Percentiles rank a stretch among this genome's conserved stretches.
Conservation (phyloP, 305 asterid genomes). For the Fraxinus ornus region DNA sequence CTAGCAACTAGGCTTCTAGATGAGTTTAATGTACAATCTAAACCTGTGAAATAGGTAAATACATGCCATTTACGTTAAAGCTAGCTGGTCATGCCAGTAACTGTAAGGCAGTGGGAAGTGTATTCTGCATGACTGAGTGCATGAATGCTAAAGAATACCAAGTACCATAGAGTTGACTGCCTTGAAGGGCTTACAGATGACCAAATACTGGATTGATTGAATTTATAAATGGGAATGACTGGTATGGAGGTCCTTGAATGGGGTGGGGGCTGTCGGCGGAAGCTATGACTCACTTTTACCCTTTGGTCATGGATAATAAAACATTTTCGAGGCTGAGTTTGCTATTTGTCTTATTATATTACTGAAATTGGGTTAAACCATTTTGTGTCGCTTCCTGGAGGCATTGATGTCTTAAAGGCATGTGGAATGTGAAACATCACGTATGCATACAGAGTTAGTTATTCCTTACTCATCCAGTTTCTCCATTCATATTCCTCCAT, state of each 20-base stretch:
- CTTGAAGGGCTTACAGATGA: background rate
- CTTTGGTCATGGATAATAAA: background rate
- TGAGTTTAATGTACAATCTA: constrained; percentile 6
- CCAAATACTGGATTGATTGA: background rate
- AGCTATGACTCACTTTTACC: background rate
- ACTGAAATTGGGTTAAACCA: constrained; percentile 12
- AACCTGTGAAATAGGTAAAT: constrained; percentile 21
- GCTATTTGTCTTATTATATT: constrained; percentile 10
- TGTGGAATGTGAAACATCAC: background rate
- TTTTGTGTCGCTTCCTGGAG: constrained; percentile 8
- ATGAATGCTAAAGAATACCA: constrained; percentile 8
- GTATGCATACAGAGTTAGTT: background rate
- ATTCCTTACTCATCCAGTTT: background rate
- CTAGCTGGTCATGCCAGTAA: constrained; percentile 15
- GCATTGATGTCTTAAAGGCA: background rate
- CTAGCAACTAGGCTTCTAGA: background rate
- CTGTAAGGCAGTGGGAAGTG: constrained; percentile 12
- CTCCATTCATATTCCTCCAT: background rate
- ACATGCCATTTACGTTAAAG: constrained; percentile 9
- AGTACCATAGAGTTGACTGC: background rate
- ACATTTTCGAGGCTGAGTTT: constrained; percentile 9
- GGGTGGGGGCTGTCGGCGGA: background rate
- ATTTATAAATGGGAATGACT: constrained; percentile 4
- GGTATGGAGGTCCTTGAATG: constrained; percentile 2
- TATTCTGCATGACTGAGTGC: constrained; percentile 14